Evolutionary conservation across 2,329 filamentous ascomycete genomes (phyloP).

Genomic region (Sarocladiaceae sp.): DNA sequence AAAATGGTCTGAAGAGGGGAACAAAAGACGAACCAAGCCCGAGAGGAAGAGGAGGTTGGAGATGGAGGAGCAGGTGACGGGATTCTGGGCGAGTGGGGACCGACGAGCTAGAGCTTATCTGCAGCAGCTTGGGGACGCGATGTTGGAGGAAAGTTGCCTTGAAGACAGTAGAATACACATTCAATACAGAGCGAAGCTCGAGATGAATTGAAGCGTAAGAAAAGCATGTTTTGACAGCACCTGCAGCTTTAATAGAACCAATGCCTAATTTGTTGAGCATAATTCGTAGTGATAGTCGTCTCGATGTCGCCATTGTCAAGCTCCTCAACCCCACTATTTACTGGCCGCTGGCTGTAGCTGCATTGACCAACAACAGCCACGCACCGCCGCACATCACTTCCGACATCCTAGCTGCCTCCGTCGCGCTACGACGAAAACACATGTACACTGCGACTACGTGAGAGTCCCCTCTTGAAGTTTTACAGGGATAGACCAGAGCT

Average conservation of each 20-base stretch:
- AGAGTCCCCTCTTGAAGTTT: too few species aligned
- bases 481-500: background rate
- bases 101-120: constrained; percentile 7
- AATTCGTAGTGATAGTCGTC: background rate
- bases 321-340: background rate
- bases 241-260: too few species aligned
- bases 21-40: too few species aligned
- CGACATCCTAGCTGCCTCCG: too few species aligned
- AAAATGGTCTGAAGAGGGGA: background rate
- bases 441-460: too few species aligned
- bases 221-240: too few species aligned
- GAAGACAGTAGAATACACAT: too few species aligned
- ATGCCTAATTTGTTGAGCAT: too few species aligned
- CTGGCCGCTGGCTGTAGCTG: background rate
- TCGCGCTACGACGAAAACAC: too few species aligned
- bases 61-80: constrained; percentile 5
- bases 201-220: too few species aligned
- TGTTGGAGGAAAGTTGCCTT: background rate
- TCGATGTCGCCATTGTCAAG: background rate
- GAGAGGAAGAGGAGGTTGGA: constrained; percentile 7
- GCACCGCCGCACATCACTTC: background rate
- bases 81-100: constrained; percentile 4
- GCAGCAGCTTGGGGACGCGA: background rate
- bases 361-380: constrained; percentile 1
- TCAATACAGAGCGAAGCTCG: too few species aligned